Conservation (phyloP, 2,329 filamentous ascomycete species). For the Scolecobasidium constrictum region DNA sequence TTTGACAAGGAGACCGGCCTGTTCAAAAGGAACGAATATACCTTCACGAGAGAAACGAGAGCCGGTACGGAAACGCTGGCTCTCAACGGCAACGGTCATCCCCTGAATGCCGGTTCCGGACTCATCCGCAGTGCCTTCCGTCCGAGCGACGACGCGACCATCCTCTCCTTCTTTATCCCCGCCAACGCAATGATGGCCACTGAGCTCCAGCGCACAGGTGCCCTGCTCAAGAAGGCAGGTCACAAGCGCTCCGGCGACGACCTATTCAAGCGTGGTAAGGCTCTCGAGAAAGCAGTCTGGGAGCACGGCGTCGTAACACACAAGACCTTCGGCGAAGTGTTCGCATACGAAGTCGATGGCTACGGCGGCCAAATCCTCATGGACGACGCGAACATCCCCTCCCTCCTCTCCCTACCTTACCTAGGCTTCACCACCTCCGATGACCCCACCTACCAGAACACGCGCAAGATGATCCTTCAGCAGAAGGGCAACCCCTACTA, state of each 20-base stretch:
- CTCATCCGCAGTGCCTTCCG: slow-evolving; percentile 86
- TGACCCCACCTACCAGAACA: slow-evolving; percentile 75
- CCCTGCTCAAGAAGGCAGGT: slow-evolving; percentile 42
- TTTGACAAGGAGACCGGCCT: slow-evolving; percentile 57
- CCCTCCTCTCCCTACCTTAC: slow-evolving; percentile 64
- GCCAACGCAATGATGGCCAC: slow-evolving; percentile 94
- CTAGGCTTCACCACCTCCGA: slow-evolving; percentile 60
- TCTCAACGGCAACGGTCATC: slow-evolving; percentile 78
- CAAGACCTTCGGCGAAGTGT: slow-evolving; percentile 65
- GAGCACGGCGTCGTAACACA: slow-evolving; percentile 74
- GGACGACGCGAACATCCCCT: slow-evolving; percentile 85
- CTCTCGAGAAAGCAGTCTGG: slow-evolving; percentile 67
- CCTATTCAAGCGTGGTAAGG: slow-evolving; percentile 45
- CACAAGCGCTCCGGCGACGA: slow-evolving; percentile 40
- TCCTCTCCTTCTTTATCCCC: slow-evolving; percentile 88
- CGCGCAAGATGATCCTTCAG: slow-evolving; percentile 68
- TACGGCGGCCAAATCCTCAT: slow-evolving; percentile 75
- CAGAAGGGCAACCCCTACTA: slow-evolving; percentile 81
- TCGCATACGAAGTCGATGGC: slow-evolving; percentile 81
- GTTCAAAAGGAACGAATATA: slow-evolving; percentile 68
- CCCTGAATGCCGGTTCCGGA: slow-evolving; percentile 71
- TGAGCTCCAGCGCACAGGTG: slow-evolving; percentile 66
- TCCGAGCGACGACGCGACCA: slow-evolving; percentile 90
- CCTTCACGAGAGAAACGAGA: slow-evolving; percentile 71
- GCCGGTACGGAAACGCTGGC: slow-evolving; percentile 83